A percentile compares a stretch with the other conserved stretches of the same genome.
These are phyloP conservation scores for Tetrahymena thermophila DNA, from an alignment of 73 alveolate genomes.

Conservation along the genomic window DNA sequence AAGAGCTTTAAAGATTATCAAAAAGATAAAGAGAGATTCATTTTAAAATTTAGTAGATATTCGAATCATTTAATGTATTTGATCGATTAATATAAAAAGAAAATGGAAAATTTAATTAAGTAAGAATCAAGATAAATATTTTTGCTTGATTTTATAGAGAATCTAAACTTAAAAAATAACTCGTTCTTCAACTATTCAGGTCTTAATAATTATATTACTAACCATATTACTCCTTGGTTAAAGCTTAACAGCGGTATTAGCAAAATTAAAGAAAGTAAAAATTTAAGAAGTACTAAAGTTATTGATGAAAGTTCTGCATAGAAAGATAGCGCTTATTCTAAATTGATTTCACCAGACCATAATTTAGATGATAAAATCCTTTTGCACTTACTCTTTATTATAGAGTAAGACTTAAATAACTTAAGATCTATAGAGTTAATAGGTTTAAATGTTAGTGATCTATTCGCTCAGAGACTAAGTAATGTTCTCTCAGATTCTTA, in stretches of 20 bases:
- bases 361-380: background rate
- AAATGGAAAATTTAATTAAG: background rate
- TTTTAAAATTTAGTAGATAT: background rate
- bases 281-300: background rate
- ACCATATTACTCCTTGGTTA: background rate
- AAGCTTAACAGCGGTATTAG: background rate
- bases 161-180: background rate
- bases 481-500: background rate
- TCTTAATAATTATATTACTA: background rate
- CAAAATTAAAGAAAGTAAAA: background rate
- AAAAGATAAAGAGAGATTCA: background rate
- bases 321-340: background rate
- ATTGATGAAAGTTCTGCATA: background rate
- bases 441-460: background rate
- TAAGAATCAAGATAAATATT: background rate
- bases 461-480: background rate
- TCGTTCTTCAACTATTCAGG: background rate
- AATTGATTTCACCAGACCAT: background rate
- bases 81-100: background rate
- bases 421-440: background rate
- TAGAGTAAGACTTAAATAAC: background rate
- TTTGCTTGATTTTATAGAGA: background rate
- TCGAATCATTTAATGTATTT: background rate
- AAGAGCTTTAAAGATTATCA: background rate
- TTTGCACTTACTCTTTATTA: background rate